Evolutionary conservation across 169 alveolate genomes (phyloP).

Genomic region (Prorocentrum cordatum): DNA sequence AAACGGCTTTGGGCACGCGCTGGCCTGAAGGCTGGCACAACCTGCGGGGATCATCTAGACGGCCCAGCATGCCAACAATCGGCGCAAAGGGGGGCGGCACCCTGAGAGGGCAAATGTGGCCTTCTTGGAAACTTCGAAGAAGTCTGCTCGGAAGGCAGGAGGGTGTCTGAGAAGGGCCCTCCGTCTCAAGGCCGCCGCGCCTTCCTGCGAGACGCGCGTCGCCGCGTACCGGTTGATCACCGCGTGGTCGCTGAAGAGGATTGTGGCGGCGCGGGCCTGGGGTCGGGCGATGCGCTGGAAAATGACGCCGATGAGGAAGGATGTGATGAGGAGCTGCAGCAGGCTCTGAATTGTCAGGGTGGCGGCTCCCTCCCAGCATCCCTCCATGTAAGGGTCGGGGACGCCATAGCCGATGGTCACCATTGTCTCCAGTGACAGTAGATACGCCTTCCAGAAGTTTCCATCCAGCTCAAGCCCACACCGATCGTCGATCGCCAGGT

Average conservation of each 20-base stretch:
- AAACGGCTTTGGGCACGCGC: too few species aligned
- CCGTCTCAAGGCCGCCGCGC: too few species aligned
- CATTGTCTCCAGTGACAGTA: conserved; percentile 38
- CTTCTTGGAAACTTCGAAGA: too few species aligned
- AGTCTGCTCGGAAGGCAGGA: too few species aligned
- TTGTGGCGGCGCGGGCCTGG: conserved; percentile 27
- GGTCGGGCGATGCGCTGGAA: conserved; percentile 55
- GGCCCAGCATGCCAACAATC: too few species aligned
- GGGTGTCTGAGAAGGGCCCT: too few species aligned
- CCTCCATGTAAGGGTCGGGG: conserved; percentile 45
- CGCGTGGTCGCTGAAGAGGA: conserved; percentile 26
- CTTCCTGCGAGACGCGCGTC: not conserved
- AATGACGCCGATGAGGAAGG: conserved; percentile 45
- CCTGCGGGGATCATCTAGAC: too few species aligned
- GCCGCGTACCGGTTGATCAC: not conserved
- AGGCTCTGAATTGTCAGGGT: conserved; percentile 13
- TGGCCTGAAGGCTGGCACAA: too few species aligned
- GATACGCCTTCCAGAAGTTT: not conserved
- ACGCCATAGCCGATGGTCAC: conserved; percentile 48
- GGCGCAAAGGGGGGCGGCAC: too few species aligned
- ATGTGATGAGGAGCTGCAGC: conserved; percentile 9
- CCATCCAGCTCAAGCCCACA: not conserved
- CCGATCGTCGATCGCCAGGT: not conserved
- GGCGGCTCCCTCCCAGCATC: conserved; percentile 61
- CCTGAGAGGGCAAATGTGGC: too few species aligned